phyloP scores from a whole-genome alignment of 257 asterid genomes.

The Cynanchum wilfordii region DNA sequence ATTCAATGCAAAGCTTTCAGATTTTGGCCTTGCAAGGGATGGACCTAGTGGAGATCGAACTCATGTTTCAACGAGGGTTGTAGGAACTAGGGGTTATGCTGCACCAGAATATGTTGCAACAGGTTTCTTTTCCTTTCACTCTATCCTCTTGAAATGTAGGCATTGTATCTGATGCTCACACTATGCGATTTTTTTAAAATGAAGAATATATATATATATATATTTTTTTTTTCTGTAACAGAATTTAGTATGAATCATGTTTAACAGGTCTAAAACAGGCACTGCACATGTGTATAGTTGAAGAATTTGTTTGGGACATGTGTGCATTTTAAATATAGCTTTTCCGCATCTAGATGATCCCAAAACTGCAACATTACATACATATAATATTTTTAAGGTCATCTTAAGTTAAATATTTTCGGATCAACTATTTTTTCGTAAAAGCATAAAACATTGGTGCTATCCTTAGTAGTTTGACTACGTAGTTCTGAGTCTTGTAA shows the following conservation, averaged over 20 bases:
- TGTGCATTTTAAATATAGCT: not conserved
- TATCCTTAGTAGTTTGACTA: not conserved
- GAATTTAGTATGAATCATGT: not conserved
- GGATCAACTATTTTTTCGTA: not conserved
- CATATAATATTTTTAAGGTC: not conserved
- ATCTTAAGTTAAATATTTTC: not conserved
- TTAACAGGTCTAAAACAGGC: not conserved
- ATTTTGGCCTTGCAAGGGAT: conserved; percentile 70
- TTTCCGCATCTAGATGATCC: not conserved
- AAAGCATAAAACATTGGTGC: not conserved
- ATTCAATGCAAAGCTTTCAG: conserved; percentile 62
- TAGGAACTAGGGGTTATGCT: conserved; percentile 66
- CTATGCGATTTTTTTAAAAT: not conserved
- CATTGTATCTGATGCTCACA: not conserved
- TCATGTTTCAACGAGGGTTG: conserved; percentile 61
- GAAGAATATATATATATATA: too few species aligned
- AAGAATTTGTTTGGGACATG: not conserved
- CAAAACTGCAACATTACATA: too few species aligned
- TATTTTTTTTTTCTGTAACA: not conserved
- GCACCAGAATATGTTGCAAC: conserved; percentile 70
- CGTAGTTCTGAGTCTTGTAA: not conserved
- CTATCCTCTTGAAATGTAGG: not conserved
- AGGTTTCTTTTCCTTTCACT: conserved; percentile 28
- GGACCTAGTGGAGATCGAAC: conserved; percentile 68
- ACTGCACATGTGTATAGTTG: too few species aligned